phyloP scores from a whole-genome alignment of 2,329 filamentous ascomycete species.

The Podosphaera xanthii region DNA sequence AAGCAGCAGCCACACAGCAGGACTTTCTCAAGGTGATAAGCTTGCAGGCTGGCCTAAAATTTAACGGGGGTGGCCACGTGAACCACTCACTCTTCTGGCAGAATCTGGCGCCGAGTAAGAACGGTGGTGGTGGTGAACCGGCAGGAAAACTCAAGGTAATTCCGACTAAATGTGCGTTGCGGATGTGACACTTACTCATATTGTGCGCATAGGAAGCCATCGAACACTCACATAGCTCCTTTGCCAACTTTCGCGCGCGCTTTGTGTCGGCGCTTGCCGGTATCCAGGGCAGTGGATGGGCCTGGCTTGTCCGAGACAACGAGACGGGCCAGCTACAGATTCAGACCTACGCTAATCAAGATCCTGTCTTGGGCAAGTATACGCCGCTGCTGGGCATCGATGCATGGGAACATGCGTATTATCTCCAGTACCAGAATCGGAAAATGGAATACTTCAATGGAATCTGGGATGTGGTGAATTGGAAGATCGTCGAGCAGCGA shows the following conservation, averaged over 20 bases:
- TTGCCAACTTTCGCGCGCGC: constrained; percentile 30
- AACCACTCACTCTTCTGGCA: constrained; percentile 50
- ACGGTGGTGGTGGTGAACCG: constrained; percentile 39
- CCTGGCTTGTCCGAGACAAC: constrained; percentile 31
- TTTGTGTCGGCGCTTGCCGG: constrained; percentile 35
- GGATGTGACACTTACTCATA: neutral
- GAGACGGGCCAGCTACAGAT: constrained; percentile 32
- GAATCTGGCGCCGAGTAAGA: constrained; percentile 41
- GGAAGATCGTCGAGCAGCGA: constrained; percentile 68
- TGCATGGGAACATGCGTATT: constrained; percentile 92
- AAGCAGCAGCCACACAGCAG: constrained; percentile 28
- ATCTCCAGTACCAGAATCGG: constrained; percentile 59
- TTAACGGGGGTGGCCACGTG: constrained; percentile 44
- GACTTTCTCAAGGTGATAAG: constrained; percentile 30
- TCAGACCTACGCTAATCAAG: constrained; percentile 64
- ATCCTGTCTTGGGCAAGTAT: constrained; percentile 66
- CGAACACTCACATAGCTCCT: constrained; percentile 23
- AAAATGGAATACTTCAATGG: constrained; percentile 55
- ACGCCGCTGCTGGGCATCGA: constrained; percentile 71
- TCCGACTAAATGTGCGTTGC: neutral
- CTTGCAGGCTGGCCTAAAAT: constrained; percentile 36
- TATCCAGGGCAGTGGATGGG: constrained; percentile 37
- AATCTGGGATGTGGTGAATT: constrained; percentile 69
- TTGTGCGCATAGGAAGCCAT: constrained; percentile 12
- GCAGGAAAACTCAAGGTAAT: constrained; percentile 23